These are phyloP conservation scores for Metschnikowia amazonensis DNA, from an alignment of 805 yeast species.

Conservation along the genomic window DNA sequence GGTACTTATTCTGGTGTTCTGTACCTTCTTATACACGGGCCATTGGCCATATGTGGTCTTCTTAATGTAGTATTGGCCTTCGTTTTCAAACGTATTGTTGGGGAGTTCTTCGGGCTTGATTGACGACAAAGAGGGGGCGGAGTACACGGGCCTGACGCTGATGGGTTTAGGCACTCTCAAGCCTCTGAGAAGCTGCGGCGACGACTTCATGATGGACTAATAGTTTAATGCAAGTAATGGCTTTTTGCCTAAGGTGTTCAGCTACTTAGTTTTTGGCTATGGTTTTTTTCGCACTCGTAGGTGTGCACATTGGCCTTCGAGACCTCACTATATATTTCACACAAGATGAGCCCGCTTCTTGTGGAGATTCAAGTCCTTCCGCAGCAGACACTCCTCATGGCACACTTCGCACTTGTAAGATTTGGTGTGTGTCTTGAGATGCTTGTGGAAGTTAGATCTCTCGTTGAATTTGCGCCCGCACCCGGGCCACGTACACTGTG, in stretches of 20 bases:
- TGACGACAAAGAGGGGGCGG: slow-evolving; percentile 26
- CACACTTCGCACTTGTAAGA: slow-evolving; percentile 50
- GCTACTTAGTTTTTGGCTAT: neutral
- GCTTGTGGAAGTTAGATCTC: slow-evolving; percentile 83
- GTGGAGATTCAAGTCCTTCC: slow-evolving; percentile 42
- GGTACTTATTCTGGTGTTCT: slow-evolving; percentile 63
- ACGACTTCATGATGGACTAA: slow-evolving; percentile 25
- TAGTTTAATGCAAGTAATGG: neutral
- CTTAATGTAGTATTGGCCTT: slow-evolving; percentile 36
- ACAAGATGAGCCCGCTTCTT: slow-evolving; percentile 4
- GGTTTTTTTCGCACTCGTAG: slow-evolving; percentile 2
- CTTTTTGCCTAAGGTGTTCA: neutral
- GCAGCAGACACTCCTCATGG: slow-evolving; percentile 47
- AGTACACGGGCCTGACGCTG: slow-evolving; percentile 19
- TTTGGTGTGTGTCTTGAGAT: slow-evolving; percentile 71
- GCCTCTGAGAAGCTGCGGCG: slow-evolving; percentile 21
- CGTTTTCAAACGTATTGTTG: slow-evolving; percentile 30
- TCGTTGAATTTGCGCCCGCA: slow-evolving; percentile 87
- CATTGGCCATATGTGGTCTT: slow-evolving; percentile 64
- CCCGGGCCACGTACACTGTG: slow-evolving; percentile 71
- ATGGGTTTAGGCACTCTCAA: slow-evolving; percentile 21
- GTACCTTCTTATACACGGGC: slow-evolving; percentile 76
- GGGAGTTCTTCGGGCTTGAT: slow-evolving; percentile 16
- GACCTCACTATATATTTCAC: neutral
- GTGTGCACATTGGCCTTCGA: neutral